Evolutionary conservation across 768 basidiomycete genomes (phyloP), one percentile per base, ranked within the genome.

Genomic region (Lactarius akahatsu): DNA sequence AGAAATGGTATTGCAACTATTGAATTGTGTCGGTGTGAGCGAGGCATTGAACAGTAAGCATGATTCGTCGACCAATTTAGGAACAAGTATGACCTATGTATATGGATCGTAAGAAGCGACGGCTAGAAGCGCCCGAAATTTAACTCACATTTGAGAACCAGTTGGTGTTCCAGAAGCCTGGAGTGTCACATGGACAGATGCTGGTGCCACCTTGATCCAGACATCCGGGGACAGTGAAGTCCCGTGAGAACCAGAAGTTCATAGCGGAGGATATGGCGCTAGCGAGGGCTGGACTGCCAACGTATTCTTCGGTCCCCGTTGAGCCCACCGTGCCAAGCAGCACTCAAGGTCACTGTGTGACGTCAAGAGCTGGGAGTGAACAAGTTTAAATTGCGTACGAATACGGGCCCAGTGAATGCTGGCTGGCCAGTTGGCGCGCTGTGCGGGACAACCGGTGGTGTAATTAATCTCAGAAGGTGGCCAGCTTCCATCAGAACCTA

Each of bases 381-480:
- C n/a, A 38, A 0, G 47, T 38, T 23, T 10, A 28, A 32, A 45
- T 62, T 40, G 36, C 65, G 64, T 65, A 72, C 75, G 65, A 23
- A 74, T 58, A 26, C 76, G 67, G 30, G 43, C 20, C 73, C 74
- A 76, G 36, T 77, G 76, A 16, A 61, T 38, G 54, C 71, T 66
- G 2, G 76, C 76, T 7, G 77, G 77, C 77, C 77, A 78, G 67
- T 78, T 78, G 13, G 77, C 75, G 54, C 77, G 71, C 65, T 71
- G 75, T 30, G 77, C 77, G 26, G 64, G 26, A 59, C 77, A 78
- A 23, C 77, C 77, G 3, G 73, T n/a, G 0, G 70, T 63, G 59
- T 78, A 78, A 62, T 77, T 62, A 18, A 78, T 72, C 63, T 70
- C 71, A 2, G 69, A 65, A 4, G 59, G 47, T 28, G 67, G 71